Evolutionary conservation across 2,329 filamentous ascomycete genomes (phyloP), one percentile per base, ranked within the genome.

Genomic region (Davidsoniella neocaledoniae): DNA sequence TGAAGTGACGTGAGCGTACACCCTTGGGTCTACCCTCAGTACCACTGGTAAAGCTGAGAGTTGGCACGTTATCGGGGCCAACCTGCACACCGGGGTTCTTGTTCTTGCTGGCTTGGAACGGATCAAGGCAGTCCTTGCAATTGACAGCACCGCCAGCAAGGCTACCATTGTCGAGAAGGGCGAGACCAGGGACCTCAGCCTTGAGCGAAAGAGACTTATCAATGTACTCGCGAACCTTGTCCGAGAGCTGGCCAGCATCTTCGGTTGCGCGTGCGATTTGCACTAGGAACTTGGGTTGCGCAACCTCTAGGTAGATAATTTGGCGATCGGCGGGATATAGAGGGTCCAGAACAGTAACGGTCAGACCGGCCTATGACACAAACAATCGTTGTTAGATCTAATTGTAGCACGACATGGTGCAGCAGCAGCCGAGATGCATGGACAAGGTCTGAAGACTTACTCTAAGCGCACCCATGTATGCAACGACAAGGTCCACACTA

Each of bases 1-100:
- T 83, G 66, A 83, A 96, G 64, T 96, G 90, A 12, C 90, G 76
- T 1, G 90, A 88, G 50, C 79, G 73, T 10, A 96, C 90, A 57
- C 86, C 86, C 69, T 94, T 94, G 33, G 86, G 87, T 56, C 76
- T 71, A 43, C 84, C 86, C 66, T 93, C 85, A 1, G 72, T 76
- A 4, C 87, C 86, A 5, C 72, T 77, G 1, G 83, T 87, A 61
- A 85, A 87, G 25, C 70, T 75, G 1, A 94, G 68, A 0, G 83
- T 94, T 1, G 83, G 81, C 5, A 72, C 82, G 14, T 81, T 86
- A 63, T 96, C 90, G 0, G 90, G 90, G 0, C 90, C 90, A 10
- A 96, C 83, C 4, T 86, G 60, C 2, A 94, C 80, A 48, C 78
- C 78, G 1, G 86, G 81, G 14, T 76, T 68, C 46, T 75, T 63